Evolutionary conservation across 805 yeast genomes (phyloP), one percentile per base, ranked within the genome.

Genomic region (Teunomyces pallodes): DNA sequence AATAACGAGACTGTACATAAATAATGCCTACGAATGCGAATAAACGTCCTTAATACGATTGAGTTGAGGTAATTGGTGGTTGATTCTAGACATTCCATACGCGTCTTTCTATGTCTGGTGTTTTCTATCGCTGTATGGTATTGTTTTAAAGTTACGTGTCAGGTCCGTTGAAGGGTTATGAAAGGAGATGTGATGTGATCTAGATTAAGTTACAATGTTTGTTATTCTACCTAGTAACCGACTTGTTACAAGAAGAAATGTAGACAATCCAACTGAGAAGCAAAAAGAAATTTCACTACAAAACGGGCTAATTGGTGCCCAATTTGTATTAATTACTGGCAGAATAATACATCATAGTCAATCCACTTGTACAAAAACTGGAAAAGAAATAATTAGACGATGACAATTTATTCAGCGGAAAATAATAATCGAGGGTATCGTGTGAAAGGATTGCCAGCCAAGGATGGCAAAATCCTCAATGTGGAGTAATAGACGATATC

Each of bases 321-420:
- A 38, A 13, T 38, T 38, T 28, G 41, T 38, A 26, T 38, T 38
- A 38, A 38, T 38, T 38, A 24, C 41, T n/a, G 41, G 30, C 41
- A 38, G 41, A 38, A 38, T 38, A 38, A 38, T 38, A 38, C 30
- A 13, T 24, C 41, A 20, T 16, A 24, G 26, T 20, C 28, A 36
- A 36, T n/a, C 4, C 24, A 4, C 24, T 20, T 20, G 24, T 17
- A 20, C 24, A 20, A 20, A 20, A 20, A 20, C 24, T 20, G 26
- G 41, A 38, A 13, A n/a, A 38, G 41, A 38, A 38, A 38, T n/a
- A 38, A 6, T 38, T 38, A 38, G 41, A 38, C 41, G 41, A 38
- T 32, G 14, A 32, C 35, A 32, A 13, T 32, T 9, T 9, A 24
- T 16, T 26, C 12, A 20, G 9, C 12, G n/a, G 5, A 12, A 24